Evolutionary conservation across 495 filamentous ascomycete genomes (phyloP).

Genomic region (Podospora pseudocomata): DNA sequence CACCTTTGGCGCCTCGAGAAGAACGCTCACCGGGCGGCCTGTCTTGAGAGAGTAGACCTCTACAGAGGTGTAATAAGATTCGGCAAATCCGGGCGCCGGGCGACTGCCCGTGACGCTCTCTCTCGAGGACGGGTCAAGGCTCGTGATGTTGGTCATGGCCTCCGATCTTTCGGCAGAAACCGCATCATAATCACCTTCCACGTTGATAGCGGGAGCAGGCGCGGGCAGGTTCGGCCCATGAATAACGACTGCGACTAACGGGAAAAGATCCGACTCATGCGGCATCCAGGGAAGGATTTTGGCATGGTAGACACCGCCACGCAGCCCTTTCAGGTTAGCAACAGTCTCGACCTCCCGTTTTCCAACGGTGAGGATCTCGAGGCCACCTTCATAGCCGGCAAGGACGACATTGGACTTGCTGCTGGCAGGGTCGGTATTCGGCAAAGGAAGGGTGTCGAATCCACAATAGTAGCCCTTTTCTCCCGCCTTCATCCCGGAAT

Average conservation of each 20-base stretch:
- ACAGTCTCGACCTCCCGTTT: constrained; percentile 62
- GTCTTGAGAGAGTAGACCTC: constrained; percentile 78
- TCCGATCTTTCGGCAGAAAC: constrained; percentile 41
- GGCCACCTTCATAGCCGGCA: constrained; percentile 67
- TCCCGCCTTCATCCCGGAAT: constrained; percentile 52
- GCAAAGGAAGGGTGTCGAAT: constrained; percentile 64
- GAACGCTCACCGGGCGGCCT: constrained; percentile 60
- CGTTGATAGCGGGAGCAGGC: constrained; percentile 28
- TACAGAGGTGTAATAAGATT: constrained; percentile 75
- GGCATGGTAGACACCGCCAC: constrained; percentile 75
- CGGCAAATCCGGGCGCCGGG: constrained; percentile 37
- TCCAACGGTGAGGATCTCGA: constrained; percentile 68
- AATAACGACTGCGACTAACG: constrained; percentile 69
- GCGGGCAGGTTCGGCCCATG: constrained; percentile 62
- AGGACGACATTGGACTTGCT: constrained; percentile 66
- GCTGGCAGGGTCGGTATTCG: constrained; percentile 44
- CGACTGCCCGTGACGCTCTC: constrained; percentile 17
- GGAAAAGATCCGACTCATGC: constrained; percentile 39
- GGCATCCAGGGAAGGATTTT: constrained; percentile 64
- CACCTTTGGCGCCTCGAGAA: constrained; percentile 56
- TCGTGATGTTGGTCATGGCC: constrained; percentile 26
- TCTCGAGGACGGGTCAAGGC: constrained; percentile 25
- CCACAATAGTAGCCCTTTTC: constrained; percentile 68
- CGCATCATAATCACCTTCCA: constrained; percentile 39
- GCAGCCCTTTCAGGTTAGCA: constrained; percentile 67